These are phyloP conservation scores for Leptographium flavum DNA, from an alignment of 2,329 filamentous ascomycete species.

Conservation along the genomic window DNA sequence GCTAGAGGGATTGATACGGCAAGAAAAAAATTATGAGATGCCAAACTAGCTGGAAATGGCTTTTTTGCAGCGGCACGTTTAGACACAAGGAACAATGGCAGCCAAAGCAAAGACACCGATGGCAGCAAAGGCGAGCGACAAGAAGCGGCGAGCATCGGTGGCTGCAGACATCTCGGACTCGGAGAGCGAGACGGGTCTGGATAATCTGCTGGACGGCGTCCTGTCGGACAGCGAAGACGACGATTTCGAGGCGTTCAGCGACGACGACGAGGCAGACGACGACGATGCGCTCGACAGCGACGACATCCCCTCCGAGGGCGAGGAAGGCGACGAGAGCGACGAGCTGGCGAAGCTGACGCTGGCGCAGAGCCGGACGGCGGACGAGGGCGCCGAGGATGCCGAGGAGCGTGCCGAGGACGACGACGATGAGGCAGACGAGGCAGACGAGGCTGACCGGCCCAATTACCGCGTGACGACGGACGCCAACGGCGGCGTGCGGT, in stretches of 20 bases:
- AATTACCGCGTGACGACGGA: constrained; percentile 53
- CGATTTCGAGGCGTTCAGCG: constrained; percentile 38
- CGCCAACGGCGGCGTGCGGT: constrained; percentile 81
- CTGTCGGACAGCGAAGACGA: constrained; percentile 43
- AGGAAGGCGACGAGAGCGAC: constrained; percentile 26
- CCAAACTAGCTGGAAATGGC: not conserved
- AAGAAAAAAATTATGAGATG: not conserved
- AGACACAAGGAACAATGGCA: too few species aligned
- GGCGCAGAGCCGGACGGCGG: constrained; percentile 8
- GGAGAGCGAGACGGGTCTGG: constrained; percentile 42
- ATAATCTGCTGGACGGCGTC: constrained; percentile 39
- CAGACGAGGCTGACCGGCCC: constrained; percentile 24
- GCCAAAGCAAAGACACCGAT: constrained; percentile 13
- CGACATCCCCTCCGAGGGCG: constrained; percentile 26
- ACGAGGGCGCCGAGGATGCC: constrained; percentile 15
- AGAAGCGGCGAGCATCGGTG: constrained; percentile 52
- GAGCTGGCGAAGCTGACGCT: constrained; percentile 22
- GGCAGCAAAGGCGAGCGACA: constrained; percentile 26
- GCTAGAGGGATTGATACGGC: not conserved
- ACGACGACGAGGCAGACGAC: constrained; percentile 28
- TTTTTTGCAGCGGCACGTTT: not conserved
- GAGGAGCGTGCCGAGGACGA: too few species aligned
- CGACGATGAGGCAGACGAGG: constrained; percentile 19
- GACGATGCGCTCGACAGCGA: constrained; percentile 27
- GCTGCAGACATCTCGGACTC: constrained; percentile 36